Evolutionary conservation across 768 basidiomycete genomes (phyloP), one percentile per base, ranked within the genome.

Genomic region (Psilocybe cyanescens): DNA sequence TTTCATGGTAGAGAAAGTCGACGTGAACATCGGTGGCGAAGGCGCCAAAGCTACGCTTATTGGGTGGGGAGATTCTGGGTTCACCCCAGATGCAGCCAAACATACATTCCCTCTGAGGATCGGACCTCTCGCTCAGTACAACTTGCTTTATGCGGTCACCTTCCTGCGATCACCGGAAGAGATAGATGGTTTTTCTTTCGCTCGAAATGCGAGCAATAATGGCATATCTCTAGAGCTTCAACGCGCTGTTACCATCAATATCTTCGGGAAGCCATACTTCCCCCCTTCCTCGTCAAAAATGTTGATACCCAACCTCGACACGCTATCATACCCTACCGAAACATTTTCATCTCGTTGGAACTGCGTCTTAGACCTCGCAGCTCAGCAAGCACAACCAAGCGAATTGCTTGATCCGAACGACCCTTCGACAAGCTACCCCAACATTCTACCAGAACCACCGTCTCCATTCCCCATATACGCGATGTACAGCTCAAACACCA

Each of bases 301-400:
- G 4, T 55, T 62, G 14, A 67, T 58, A 44, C 68, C 65, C 4
- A 67, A 69, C 11, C 60, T 63, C 6, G 66, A 68, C 31, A 49
- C 66, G 4, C 30, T 70, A 8, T 58, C 69, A 1, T 92, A 87
- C 65, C 93, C 91, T 0, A 93, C 95, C 7, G 78, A 76, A 11
- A 80, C 86, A 0, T 97, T 95, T 73, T 85, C 88, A 0, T 95
- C 95, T 0, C 80, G 89, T 31, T 97, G 95, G 95, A 97, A 94
- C 65, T 95, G 94, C 65, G 79, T 92, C 1, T 85, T 97, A 17
- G 93, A 96, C 71, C 80, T 97, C n/a, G 72, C 79, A 6, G 71
- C 80, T 16, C 75, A 78, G 29, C 78, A 76, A 37, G 52, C 54
- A 3, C 73, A 72, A n/a, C 57, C 68, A 16, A 62, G 71, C 4